These are phyloP conservation scores for Diaporthe vexans DNA, from an alignment of 2,329 filamentous ascomycete species.

Conservation along the genomic window DNA sequence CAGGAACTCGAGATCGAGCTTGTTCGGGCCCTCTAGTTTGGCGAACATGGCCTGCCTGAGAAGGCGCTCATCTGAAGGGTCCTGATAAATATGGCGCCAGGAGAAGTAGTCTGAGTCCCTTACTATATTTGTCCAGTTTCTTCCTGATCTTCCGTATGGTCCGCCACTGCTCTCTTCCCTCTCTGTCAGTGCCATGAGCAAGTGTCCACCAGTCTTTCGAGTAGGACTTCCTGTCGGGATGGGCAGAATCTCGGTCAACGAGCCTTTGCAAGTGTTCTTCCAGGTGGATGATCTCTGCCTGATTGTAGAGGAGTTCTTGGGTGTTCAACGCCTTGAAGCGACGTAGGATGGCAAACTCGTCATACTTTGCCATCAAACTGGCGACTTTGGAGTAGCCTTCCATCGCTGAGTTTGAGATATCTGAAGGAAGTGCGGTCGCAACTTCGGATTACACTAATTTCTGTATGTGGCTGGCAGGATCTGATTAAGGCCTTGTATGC, in stretches of 20 bases:
- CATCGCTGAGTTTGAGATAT: conserved; percentile 30
- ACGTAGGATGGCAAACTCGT: conserved; percentile 47
- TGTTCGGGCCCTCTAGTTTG: conserved; percentile 31
- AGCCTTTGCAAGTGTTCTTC: conserved; percentile 44
- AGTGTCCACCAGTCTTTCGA: conserved; percentile 45
- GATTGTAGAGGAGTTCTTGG: conserved; percentile 48
- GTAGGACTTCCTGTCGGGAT: conserved; percentile 36
- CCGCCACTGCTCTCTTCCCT: conserved; percentile 45
- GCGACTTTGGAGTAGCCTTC: conserved; percentile 47
- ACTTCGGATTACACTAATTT: neutral
- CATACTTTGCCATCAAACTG: conserved; percentile 47
- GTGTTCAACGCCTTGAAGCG: conserved; percentile 48
- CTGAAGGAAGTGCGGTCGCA: neutral
- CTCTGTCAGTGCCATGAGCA: conserved; percentile 33
- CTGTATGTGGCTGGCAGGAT: neutral
- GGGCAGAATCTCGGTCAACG: conserved; percentile 32
- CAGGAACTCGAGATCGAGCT: conserved; percentile 37
- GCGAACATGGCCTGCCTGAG: conserved; percentile 32
- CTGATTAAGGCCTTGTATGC: neutral
- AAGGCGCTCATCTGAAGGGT: conserved; percentile 35
- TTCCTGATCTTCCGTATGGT: conserved; percentile 41
- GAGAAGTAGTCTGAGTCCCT: neutral
- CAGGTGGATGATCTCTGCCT: conserved; percentile 49
- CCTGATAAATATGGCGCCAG: neutral
- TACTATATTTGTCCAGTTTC: conserved; percentile 47